Base-by-base conservation (phyloP, 192 early-diverging fungal species). In the Umbelopsis ramanniana region DNA sequence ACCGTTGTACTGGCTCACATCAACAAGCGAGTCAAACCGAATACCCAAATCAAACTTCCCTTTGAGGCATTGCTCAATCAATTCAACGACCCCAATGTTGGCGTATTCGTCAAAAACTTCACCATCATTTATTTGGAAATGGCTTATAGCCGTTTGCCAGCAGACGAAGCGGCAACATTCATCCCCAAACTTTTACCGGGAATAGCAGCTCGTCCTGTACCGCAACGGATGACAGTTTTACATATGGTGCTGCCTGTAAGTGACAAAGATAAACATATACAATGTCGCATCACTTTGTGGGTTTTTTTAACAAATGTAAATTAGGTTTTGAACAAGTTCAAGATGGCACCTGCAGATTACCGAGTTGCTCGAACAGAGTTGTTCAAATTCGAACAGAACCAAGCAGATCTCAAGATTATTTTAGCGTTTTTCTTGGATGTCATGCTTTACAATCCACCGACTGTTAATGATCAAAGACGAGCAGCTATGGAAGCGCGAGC, bases 101-200 rank as follows among this genome's bases (percentile, higher is more conserved):
- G 80, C 0, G 72, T 77, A 14, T 83, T 93, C 53, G 87, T 94
- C 17, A 89, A 88, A 53, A 91, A 91, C 74, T 93, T 98, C 75
- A 86, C 88, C 11, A 81, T 97, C 6, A 89, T 98, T 72, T 98
- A 95, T 52, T 69, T 98, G 4, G 89, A 95, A 22, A 93, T 95
- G 86, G 94, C 88, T 0, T 84, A 92, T 33, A 77, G 77, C 17
- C 76, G 89, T 6, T 67, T 89, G 26, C 52, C 71, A 0, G 54
- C 78, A 1, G 76, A 87, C 45, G 86, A 89, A 72, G 72, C 72
- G 7, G 71, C 75, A 11, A 60, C 63, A 9, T 76, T 84, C 26
- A 71, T 94, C 8, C 91, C 95, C 2, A 55, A 74, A 11, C 78
- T 97, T 23, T 72, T 95, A 24, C 83, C 74, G 26, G 86, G 83